These are phyloP conservation scores for Stylosanthes scabra DNA, from an alignment of 331 rosid genomes.

Conservation along the genomic window DNA sequence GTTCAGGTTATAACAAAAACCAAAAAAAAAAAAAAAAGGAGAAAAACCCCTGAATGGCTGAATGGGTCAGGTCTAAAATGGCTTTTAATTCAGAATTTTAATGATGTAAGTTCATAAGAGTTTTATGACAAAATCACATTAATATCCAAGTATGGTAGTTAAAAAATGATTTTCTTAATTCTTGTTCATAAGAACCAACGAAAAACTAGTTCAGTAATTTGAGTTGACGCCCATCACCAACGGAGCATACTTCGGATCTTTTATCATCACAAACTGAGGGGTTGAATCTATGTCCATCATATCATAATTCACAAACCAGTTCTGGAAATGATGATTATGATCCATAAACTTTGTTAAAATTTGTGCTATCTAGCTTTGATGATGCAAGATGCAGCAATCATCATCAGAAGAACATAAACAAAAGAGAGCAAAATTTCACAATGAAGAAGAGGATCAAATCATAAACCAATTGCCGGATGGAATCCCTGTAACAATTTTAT, in stretches of 20 bases:
- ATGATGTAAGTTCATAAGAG: no score
- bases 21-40: no score
- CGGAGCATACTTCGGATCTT: slow-evolving; percentile 45
- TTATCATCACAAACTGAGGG: background rate
- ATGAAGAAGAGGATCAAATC: slow-evolving; percentile 41
- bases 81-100: no score
- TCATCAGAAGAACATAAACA: slow-evolving; percentile 25
- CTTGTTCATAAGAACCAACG: no score
- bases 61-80: no score
- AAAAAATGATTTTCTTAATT: no score
- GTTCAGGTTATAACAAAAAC: no score
- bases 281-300: slow-evolving; percentile 23
- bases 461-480: slow-evolving; percentile 45
- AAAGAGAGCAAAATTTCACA: slow-evolving; percentile 33
- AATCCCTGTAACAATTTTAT: slow-evolving; percentile 40
- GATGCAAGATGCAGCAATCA: slow-evolving; percentile 31
- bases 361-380: slow-evolving; percentile 9
- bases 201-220: background rate
- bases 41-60: no score
- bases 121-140: no score
- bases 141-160: no score
- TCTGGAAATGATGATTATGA: background rate
- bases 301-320: slow-evolving; percentile 33
- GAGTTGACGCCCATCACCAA: slow-evolving; percentile 20
- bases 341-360: slow-evolving; percentile 29